Percentiles rank a stretch among this genome's conserved stretches.
phyloP scores from a whole-genome alignment of 257 asterid species.

The Jaltomata sinuosa region DNA sequence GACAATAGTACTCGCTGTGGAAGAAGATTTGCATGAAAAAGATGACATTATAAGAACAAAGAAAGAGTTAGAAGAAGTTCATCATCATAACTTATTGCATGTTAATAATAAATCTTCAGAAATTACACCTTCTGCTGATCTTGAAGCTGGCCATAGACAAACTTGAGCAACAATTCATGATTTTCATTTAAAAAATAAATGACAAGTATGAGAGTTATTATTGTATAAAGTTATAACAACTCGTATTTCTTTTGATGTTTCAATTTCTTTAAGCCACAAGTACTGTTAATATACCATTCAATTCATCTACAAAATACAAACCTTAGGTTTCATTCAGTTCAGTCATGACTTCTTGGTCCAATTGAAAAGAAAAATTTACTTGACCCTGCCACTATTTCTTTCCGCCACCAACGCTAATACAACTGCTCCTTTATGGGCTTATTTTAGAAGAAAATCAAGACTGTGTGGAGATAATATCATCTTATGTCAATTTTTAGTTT shows the following conservation, averaged over 20 bases:
- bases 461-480: too few relatives aligned
- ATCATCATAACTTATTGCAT: not conserved
- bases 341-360: too few relatives aligned
- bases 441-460: too few relatives aligned
- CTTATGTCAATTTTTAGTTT: too few relatives aligned
- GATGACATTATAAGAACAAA: slow-evolving; percentile 7
- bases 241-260: not conserved
- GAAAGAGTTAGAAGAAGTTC: slow-evolving; percentile 9
- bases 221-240: not conserved
- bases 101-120: slow-evolving; percentile 3
- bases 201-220: not conserved
- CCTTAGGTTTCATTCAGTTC: too few relatives aligned
- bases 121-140: slow-evolving; percentile 10
- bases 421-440: too few relatives aligned
- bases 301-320: not conserved
- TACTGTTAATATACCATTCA: not conserved
- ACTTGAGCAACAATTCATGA: not conserved
- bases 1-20: slow-evolving; percentile 12
- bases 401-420: not conserved
- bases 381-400: too few relatives aligned
- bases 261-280: not conserved
- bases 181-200: not conserved
- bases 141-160: slow-evolving; percentile 15
- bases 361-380: too few relatives aligned
- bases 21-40: slow-evolving; percentile 20